phyloP scores from a whole-genome alignment of 768 basidiomycete species.

The Phylloporus sp. region DNA sequence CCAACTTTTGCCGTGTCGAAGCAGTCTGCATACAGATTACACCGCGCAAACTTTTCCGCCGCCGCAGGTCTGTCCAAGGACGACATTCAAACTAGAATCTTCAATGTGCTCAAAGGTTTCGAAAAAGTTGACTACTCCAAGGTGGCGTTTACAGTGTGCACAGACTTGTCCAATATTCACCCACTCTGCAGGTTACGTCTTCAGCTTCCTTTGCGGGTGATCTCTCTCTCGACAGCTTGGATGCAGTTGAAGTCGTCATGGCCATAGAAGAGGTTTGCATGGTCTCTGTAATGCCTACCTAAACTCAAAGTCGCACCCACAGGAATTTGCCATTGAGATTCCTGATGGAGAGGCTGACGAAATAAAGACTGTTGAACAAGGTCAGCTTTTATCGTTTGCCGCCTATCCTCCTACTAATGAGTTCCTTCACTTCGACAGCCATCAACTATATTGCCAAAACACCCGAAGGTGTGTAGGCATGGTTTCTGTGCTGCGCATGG shows the following conservation, averaged over 20 bases:
- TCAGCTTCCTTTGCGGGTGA: slow-evolving; percentile 50
- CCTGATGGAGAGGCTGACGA: slow-evolving; percentile 95
- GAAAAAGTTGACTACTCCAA: slow-evolving; percentile 29
- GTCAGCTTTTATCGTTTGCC: slow-evolving; percentile 40
- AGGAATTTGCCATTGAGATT: slow-evolving; percentile 98
- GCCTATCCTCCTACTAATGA: not conserved
- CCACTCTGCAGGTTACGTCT: slow-evolving; percentile 51
- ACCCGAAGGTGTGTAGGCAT: slow-evolving; percentile 62
- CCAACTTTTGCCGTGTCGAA: slow-evolving; percentile 30
- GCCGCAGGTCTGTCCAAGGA: slow-evolving; percentile 22
- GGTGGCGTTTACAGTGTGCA: slow-evolving; percentile 12
- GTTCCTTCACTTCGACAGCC: slow-evolving; percentile 44
- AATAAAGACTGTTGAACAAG: slow-evolving; percentile 88
- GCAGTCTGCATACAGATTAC: slow-evolving; percentile 26
- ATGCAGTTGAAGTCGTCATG: slow-evolving; percentile 98
- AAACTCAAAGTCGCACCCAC: slow-evolving; percentile 1
- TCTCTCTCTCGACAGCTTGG: slow-evolving; percentile 82
- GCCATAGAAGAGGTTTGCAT: slow-evolving; percentile 83
- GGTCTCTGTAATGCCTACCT: slow-evolving; percentile 2
- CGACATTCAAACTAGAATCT: slow-evolving; percentile 23
- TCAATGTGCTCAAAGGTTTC: slow-evolving; percentile 30
- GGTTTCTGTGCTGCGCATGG: slow-evolving; percentile 8
- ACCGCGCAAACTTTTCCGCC: slow-evolving; percentile 31
- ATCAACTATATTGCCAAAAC: slow-evolving; percentile 95
- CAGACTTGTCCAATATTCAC: slow-evolving; percentile 21